A percentile compares a stretch with the other conserved stretches of the same genome.
Conservation (phyloP, 2,329 filamentous ascomycete genomes). For the Mycosphaerella sp. region DNA sequence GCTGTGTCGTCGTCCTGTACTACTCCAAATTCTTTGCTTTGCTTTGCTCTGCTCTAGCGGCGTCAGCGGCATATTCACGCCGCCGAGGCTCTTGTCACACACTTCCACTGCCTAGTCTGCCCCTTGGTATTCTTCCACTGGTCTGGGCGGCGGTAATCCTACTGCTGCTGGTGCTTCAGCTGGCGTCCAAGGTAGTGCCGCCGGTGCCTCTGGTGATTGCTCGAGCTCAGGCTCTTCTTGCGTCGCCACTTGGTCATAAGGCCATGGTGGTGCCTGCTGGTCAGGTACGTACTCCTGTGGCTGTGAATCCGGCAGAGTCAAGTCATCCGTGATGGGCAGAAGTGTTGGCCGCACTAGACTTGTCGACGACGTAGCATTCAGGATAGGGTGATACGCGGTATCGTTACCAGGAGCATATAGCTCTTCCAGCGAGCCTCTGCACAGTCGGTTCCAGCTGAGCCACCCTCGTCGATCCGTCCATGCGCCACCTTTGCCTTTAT, state of each 20-base stretch:
- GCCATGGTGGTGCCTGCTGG: not conserved
- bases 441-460: slow-evolving; percentile 27
- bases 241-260: not conserved
- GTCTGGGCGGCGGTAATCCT: not conserved
- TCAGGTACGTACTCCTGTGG: not conserved
- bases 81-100: not conserved
- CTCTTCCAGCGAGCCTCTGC: slow-evolving; percentile 19
- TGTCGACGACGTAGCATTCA: not conserved
- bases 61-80: not conserved
- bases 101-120: not conserved
- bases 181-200: not conserved
- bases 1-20: not conserved
- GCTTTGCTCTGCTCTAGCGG: no score
- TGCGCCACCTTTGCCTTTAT: slow-evolving; percentile 21
- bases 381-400: slow-evolving; percentile 16
- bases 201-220: not conserved
- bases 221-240: not conserved
- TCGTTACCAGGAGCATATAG: slow-evolving; percentile 17
- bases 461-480: slow-evolving; percentile 28
- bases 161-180: not conserved
- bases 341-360: not conserved
- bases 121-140: not conserved
- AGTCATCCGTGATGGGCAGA: not conserved
- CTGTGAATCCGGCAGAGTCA: not conserved
- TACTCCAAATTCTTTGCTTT: not conserved